Evolutionary conservation across 805 yeast species (phyloP), one percentile per base, ranked within the genome.

Genomic region (Yarrowia keelungensis): DNA sequence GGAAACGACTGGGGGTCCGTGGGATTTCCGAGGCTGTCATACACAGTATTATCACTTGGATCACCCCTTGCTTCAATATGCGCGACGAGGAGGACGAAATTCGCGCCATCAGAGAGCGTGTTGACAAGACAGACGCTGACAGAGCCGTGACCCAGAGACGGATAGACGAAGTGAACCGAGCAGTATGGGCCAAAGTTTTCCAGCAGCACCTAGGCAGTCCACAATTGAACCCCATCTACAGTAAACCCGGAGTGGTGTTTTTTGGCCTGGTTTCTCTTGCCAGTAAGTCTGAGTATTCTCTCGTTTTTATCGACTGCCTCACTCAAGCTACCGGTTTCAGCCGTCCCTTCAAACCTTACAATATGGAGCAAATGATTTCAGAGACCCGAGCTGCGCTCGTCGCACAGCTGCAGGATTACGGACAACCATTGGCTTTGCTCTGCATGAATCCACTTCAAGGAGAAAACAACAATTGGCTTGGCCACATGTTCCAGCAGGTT

Each of bases 261-360:
- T 38, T 53, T 22, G 16, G 16, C 8, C 59, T 53, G 5, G 19
- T 38, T 15, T 35, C 26, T 35, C 12, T 53, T 3, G 14, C 45
- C 8, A 16, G 14, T 3, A 14, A 15, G 4, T 9, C 19, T 3
- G 42, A 14, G 5, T 53, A 14, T 53, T 19, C 45, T 16, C 12
- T 53, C 19, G 19, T 38, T 15, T 53, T 53, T 36, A 53, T 53
- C 10, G 59, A 53, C 14, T 53, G 12, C 11, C 59, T 53, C 45
- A 53, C 59, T 12, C 39, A 53, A 26, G 43, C 59, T 7, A 16
- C 26, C 19, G 14, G 8, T 2, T 53, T 53, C 14, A 22, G 45
- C 19, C 3, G 3, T 5, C 59, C 59, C 2, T 38, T 19, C 32
- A 4, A 14, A 14, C 15, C 39, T 16, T 8, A 12, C 22, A 7